Percentiles rank a stretch among this genome's conserved stretches.
Conservation (phyloP, 352 stramenopile species). For the Phytophthora sp. region DNA sequence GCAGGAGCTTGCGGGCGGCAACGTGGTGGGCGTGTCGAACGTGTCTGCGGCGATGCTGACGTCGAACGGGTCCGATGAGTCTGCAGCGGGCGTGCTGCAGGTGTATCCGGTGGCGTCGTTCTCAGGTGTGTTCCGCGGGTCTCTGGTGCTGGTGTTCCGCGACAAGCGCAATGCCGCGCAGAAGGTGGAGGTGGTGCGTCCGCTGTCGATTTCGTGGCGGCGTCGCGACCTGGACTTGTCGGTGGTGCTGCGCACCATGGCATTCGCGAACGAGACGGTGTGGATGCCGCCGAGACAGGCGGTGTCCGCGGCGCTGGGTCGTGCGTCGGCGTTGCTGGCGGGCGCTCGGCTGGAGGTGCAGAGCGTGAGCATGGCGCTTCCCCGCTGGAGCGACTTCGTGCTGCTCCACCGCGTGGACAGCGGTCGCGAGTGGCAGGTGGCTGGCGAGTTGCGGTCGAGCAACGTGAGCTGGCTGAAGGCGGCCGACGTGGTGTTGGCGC, state of each 20-base stretch:
- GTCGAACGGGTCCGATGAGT: constrained; percentile 2
- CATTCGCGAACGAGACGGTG: no score
- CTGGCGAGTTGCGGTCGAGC: no score
- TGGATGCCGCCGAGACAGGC: no score
- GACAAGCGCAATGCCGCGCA: constrained; percentile 10
- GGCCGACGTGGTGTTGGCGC: no score
- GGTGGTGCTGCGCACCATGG: constrained; percentile 2
- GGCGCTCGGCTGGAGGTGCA: no score
- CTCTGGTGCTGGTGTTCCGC: constrained; percentile 9
- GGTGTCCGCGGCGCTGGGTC: no score
- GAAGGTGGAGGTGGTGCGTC: constrained; percentile 7
- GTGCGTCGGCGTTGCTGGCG: no score
- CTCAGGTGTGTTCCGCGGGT: not conserved
- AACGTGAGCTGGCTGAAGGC: no score
- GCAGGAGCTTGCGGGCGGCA: not conserved
- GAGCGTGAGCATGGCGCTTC: no score
- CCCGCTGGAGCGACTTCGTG: no score
- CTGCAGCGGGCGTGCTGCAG: not conserved
- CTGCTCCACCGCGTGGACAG: no score
- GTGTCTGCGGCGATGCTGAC: not conserved
- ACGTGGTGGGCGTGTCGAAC: constrained; percentile 1
- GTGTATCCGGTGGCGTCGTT: not conserved
- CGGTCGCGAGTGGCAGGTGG: no score
- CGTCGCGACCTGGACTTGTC: constrained; percentile 1
- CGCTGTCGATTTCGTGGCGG: not conserved